phyloP scores from a whole-genome alignment of 2,329 filamentous ascomycete species.

The Aspergillus fijiensis region DNA sequence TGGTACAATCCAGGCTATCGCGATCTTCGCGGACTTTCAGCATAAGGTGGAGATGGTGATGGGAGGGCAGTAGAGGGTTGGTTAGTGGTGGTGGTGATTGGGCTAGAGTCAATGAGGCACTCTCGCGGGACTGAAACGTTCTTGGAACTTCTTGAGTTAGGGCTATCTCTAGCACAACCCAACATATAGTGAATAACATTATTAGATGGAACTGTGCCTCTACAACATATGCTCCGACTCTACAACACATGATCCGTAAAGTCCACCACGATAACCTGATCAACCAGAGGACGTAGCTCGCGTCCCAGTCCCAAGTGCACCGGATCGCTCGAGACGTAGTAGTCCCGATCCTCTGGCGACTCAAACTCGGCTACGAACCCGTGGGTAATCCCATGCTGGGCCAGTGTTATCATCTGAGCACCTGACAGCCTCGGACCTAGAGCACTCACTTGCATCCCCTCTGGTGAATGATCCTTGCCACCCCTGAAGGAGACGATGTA shows the following conservation, averaged over 20 bases:
- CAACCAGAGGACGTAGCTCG: background rate
- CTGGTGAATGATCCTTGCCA: background rate
- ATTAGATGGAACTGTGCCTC: too few relatives aligned
- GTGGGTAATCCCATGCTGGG: background rate
- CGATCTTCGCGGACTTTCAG: background rate
- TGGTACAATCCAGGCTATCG: background rate
- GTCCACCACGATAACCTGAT: conserved; percentile 1
- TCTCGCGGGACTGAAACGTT: too few relatives aligned
- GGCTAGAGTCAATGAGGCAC: too few relatives aligned
- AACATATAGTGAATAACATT: too few relatives aligned
- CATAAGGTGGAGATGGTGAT: background rate
- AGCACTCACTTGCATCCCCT: background rate
- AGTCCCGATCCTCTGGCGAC: background rate
- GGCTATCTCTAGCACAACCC: too few relatives aligned
- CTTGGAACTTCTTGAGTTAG: too few relatives aligned
- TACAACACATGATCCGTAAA: background rate
- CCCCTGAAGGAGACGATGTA: conserved; percentile 2
- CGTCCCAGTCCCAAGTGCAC: background rate
- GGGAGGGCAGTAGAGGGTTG: background rate
- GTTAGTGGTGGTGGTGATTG: too few relatives aligned
- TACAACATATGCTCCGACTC: too few relatives aligned
- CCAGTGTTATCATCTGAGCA: too few relatives aligned
- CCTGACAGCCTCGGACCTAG: background rate
- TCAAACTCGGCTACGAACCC: conserved; percentile 2
- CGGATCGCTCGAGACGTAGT: background rate